Percentiles rank a stretch among this genome's conserved stretches.
Conservation (phyloP, 805 yeast genomes). For the Candida nitratophila region DNA sequence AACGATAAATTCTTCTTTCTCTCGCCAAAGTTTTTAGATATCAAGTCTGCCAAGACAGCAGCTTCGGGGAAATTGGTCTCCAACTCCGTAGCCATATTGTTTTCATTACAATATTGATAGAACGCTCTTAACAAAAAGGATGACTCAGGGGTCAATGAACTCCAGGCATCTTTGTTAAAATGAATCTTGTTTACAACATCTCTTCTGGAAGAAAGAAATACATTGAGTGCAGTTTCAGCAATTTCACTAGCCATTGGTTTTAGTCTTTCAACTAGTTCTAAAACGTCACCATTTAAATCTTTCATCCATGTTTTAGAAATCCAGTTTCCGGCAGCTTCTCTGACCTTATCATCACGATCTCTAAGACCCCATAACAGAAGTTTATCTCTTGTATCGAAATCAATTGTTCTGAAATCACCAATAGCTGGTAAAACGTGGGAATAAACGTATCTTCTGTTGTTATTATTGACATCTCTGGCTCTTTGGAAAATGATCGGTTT, state of each 20-base stretch:
- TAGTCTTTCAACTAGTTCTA: constrained; percentile 63
- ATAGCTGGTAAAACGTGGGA: constrained; percentile 60
- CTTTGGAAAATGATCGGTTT: constrained; percentile 62
- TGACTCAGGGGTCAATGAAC: constrained; percentile 62
- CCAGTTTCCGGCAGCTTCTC: constrained; percentile 64
- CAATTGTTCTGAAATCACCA: constrained; percentile 50
- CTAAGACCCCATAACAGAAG: constrained; percentile 78
- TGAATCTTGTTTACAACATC: constrained; percentile 56
- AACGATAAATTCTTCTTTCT: constrained; percentile 28
- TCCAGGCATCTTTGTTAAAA: constrained; percentile 65
- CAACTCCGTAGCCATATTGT: constrained; percentile 43
- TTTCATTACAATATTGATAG: constrained; percentile 54
- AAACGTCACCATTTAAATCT: constrained; percentile 58
- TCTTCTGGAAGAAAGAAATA: constrained; percentile 52
- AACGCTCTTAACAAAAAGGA: constrained; percentile 66
- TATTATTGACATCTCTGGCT: constrained; percentile 70
- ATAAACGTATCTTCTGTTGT: constrained; percentile 68
- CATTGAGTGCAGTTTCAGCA: constrained; percentile 61
- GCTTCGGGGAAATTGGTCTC: constrained; percentile 78
- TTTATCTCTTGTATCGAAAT: constrained; percentile 51
- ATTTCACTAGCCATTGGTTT: constrained; percentile 62
- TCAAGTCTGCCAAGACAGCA: constrained; percentile 53
- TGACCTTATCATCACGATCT: constrained; percentile 75
- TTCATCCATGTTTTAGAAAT: constrained; percentile 69
- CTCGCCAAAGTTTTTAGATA: constrained; percentile 49